Evolutionary conservation across 1,284 basidiomycete species (phyloP).

Genomic region (Irpex sp.): DNA sequence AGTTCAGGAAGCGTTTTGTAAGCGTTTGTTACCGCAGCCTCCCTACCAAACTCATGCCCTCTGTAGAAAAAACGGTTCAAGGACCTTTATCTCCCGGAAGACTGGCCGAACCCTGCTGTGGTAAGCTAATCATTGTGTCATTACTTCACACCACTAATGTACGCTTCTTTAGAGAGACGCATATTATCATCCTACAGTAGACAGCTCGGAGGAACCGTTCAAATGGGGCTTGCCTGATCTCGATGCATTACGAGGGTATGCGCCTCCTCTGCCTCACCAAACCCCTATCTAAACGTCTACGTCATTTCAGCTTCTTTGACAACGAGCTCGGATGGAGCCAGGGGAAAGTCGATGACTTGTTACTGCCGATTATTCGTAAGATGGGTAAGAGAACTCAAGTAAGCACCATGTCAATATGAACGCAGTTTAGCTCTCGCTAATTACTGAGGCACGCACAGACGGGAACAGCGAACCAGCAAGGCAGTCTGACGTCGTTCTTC

Average conservation of each 20-base stretch:
- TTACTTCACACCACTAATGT: neutral
- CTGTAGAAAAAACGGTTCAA: conserved; percentile 87
- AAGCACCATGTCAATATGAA: conserved; percentile 13
- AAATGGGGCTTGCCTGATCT: conserved; percentile 97
- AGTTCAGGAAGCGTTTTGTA: conserved; percentile 85
- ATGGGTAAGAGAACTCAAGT: conserved; percentile 80
- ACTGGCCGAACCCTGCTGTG: conserved; percentile 92
- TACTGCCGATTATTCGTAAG: conserved; percentile 92
- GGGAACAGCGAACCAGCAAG: conserved; percentile 45
- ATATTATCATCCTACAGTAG: conserved; percentile 89
- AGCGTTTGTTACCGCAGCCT: conserved; percentile 29
- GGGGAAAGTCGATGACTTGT: conserved; percentile 86
- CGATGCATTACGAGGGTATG: conserved; percentile 81
- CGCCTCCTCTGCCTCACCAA: conserved; percentile 8
- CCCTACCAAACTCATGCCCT: neutral
- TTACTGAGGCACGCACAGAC: conserved; percentile 2
- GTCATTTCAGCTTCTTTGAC: conserved; percentile 65
- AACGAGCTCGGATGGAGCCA: conserved; percentile 87
- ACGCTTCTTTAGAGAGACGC: conserved; percentile 68
- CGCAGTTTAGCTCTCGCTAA: neutral
- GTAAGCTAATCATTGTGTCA: conserved; percentile 38
- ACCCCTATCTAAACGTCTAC: neutral
- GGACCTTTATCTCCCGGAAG: conserved; percentile 74
- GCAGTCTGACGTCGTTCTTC: conserved; percentile 63
- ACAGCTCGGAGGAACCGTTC: conserved; percentile 91